Base-by-base conservation (phyloP, 2,329 filamentous ascomycete species). In the Blastomyces emzantsi region DNA sequence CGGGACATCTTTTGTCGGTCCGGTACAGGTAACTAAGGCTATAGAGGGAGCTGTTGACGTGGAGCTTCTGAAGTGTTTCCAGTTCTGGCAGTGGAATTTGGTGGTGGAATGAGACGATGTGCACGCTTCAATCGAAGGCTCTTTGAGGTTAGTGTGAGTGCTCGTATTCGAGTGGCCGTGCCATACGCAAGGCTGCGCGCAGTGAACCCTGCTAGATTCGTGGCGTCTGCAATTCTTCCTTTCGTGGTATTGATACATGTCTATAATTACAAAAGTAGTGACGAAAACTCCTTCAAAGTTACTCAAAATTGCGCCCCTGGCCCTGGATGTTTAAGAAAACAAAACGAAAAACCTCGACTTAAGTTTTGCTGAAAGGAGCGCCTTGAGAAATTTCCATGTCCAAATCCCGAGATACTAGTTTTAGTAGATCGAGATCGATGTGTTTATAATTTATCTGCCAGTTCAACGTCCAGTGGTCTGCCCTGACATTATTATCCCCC, bases 401-500 rank as follows among this genome's bases (percentile, higher is more conserved):
- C 55, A 43, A 58, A 41, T 58, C 33, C 36, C 43, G 43, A 36
- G 28, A 41, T 33, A 41, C 9, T 11, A 54, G 33, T 7, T 61
- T 52, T 13, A 65, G 49, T 22, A 63, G 41, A 39, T 63, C 69
- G 28, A 65, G 67, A 64, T 78, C 75, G 65, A 78, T 66, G 66
- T 69, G 72, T 70, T 77, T 78, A 69, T 74, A 78, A 67, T 69
- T 72, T 71, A 76, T 76, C 63, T 76, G 70, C 70, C 74, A 78
- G n/a, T 66, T 67, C 7, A 78, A 54, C n/a, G 45, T 68, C 69
- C 70, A 73, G 41, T 25, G 36, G 61, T 62, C 19, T 56, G 62
- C 6, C 15, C 15, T 13, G 25, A 51, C 33, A 66, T 49, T 47
- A 36, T 56, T 43, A 25, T 43, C 45, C 28, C 57, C 22, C 66